phyloP scores from a whole-genome alignment of 2,329 filamentous ascomycete species.

The Endoconidiophora polonica region DNA sequence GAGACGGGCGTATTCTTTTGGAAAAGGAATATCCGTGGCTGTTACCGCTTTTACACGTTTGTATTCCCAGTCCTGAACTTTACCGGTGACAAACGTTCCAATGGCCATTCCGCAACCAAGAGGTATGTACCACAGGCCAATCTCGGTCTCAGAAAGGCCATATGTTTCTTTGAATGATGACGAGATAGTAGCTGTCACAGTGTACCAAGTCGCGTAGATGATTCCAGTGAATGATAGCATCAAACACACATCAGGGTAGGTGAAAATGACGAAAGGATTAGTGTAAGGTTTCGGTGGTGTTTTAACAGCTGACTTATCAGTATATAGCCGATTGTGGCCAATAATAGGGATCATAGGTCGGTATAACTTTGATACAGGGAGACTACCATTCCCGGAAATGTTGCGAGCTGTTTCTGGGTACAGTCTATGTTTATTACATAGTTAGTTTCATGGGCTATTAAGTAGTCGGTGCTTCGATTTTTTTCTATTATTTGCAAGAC shows the following conservation, averaged over 20 bases:
- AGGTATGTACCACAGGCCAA: conserved; percentile 21
- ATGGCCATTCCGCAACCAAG: conserved; percentile 20
- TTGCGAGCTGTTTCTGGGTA: conserved; percentile 20
- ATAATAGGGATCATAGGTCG: conserved; percentile 15
- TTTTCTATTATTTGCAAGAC: not conserved
- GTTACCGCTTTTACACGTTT: conserved; percentile 14
- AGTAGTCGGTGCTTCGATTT: too few relatives aligned
- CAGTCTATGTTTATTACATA: conserved; percentile 8
- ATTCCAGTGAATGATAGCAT: conserved; percentile 20
- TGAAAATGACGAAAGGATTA: conserved; percentile 21
- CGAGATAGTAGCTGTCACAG: conserved; percentile 21
- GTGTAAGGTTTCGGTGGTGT: conserved; percentile 5
- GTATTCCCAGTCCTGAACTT: conserved; percentile 20
- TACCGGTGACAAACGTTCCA: conserved; percentile 18
- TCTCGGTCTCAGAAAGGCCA: conserved; percentile 18
- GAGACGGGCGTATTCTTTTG: conserved; percentile 18
- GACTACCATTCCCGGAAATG: conserved; percentile 18
- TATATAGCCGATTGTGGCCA: conserved; percentile 3
- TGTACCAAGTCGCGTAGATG: conserved; percentile 22
- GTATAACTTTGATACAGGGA: conserved; percentile 13
- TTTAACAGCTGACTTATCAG: not conserved
- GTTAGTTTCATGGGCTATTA: too few relatives aligned
- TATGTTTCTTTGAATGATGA: conserved; percentile 19
- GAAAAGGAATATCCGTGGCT: conserved; percentile 14
- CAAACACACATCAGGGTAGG: conserved; percentile 19